phyloP scores from a whole-genome alignment of 1,139 yeast genomes.

The Magnusiomyces ingens region DNA sequence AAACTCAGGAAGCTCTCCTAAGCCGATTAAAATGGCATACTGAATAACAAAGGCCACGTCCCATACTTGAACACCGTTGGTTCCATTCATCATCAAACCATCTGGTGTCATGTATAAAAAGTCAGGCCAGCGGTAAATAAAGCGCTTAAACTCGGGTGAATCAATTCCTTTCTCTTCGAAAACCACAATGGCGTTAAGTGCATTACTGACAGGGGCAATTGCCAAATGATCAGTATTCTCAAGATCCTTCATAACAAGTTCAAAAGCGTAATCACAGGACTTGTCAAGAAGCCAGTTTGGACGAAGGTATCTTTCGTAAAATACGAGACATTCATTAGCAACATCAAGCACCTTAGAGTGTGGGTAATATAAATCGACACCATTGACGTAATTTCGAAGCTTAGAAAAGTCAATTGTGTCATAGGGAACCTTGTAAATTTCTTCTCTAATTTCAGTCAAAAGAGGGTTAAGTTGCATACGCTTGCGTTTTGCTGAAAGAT shows the following conservation, averaged over 20 bases:
- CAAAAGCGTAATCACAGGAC: constrained; percentile 50
- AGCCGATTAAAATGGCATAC: constrained; percentile 70
- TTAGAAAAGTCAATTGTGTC: constrained; percentile 58
- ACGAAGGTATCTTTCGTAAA: constrained; percentile 62
- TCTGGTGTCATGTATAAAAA: constrained; percentile 77
- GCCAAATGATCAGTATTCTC: constrained; percentile 73
- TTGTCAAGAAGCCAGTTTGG: constrained; percentile 64
- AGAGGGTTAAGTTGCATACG: constrained; percentile 60
- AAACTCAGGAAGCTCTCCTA: constrained; percentile 64
- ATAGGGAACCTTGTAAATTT: constrained; percentile 64
- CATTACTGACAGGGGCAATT: constrained; percentile 92
- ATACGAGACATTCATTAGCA: constrained; percentile 53
- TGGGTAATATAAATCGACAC: constrained; percentile 89
- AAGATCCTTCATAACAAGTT: constrained; percentile 65
- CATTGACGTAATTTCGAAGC: constrained; percentile 81
- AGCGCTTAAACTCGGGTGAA: constrained; percentile 52
- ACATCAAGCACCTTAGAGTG: constrained; percentile 63
- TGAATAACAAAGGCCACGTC: constrained; percentile 90
- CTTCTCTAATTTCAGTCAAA: constrained; percentile 58
- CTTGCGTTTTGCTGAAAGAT: constrained; percentile 53
- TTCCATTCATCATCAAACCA: constrained; percentile 93
- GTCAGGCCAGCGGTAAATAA: constrained; percentile 62
- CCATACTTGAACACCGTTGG: constrained; percentile 98
- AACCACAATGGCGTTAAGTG: constrained; percentile 71
- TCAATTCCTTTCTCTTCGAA: constrained; percentile 61